Evolutionary conservation across 2,329 filamentous ascomycete genomes (phyloP).

Genomic region (Pezizomycotina sp.): DNA sequence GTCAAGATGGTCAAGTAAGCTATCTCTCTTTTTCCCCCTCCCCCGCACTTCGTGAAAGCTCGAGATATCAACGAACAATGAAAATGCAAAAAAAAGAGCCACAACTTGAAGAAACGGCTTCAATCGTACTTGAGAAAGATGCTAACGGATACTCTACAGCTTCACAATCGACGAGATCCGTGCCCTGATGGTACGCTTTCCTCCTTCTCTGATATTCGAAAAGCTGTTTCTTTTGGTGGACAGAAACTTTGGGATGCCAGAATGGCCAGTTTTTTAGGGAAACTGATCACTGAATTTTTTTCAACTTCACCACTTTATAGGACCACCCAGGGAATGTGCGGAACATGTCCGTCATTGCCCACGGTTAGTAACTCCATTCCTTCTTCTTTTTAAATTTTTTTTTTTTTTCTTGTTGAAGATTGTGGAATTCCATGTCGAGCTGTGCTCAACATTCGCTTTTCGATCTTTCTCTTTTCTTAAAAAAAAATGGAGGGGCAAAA

Average conservation of each 20-base stretch:
- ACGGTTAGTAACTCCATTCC: conserved; percentile 41
- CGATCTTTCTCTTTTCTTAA: conserved; percentile 3
- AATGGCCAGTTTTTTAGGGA: conserved; percentile 40
- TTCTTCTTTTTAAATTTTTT: conserved; percentile 5
- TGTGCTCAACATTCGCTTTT: conserved; percentile 9
- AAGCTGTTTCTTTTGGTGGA: too few relatives aligned
- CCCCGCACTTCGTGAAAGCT: conserved; percentile 7
- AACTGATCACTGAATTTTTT: conserved; percentile 5
- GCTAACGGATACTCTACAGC: conserved; percentile 38
- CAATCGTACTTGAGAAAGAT: conserved; percentile 6
- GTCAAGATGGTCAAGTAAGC: conserved; percentile 99
- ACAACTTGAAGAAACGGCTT: background rate
- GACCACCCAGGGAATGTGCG: conserved; percentile 42
- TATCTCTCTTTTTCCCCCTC: conserved; percentile 12
- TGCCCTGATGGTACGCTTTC: conserved; percentile 42
- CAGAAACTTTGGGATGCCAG: conserved; percentile 63
- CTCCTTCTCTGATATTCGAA: too few relatives aligned
- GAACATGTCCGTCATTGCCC: conserved; percentile 99
- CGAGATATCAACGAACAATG: too few relatives aligned
- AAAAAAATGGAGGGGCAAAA: background rate
- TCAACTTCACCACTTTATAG: conserved; percentile 5
- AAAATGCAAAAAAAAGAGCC: too few relatives aligned
- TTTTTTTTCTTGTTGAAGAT: conserved; percentile 2
- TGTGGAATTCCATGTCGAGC: conserved; percentile 1
- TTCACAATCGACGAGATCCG: conserved; percentile 96